A percentile compares a stretch with the other conserved stretches of the same genome.
phyloP scores from a whole-genome alignment of 2,329 filamentous ascomycete species.

The Aspergillus sp. region DNA sequence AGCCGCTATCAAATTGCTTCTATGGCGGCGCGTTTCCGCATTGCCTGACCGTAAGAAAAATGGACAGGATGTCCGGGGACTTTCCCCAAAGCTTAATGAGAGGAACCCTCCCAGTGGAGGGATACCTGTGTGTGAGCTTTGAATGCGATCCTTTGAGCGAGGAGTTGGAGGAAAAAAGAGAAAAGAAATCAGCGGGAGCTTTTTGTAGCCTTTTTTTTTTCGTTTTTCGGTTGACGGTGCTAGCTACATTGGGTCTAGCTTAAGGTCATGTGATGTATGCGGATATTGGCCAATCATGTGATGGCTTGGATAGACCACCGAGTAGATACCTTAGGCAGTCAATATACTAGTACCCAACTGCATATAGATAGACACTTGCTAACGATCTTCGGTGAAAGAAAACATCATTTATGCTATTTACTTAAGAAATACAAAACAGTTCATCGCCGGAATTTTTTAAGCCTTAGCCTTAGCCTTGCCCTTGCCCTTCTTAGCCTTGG shows the following conservation, averaged over 20 bases:
- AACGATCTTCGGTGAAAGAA: not conserved
- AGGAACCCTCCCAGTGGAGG: slow-evolving; percentile 37
- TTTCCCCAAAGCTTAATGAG: slow-evolving; percentile 91
- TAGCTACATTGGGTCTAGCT: slow-evolving; percentile 13
- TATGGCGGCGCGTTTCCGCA: slow-evolving; percentile 99
- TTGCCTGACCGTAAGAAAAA: slow-evolving; percentile 46
- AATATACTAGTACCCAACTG: too few species aligned
- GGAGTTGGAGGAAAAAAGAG: slow-evolving; percentile 63
- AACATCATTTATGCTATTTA: slow-evolving; percentile 10
- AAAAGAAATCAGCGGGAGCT: slow-evolving; percentile 22
- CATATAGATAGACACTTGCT: not conserved
- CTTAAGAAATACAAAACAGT: slow-evolving; percentile 8
- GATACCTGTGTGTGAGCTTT: slow-evolving; percentile 94
- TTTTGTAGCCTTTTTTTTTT: slow-evolving; percentile 18
- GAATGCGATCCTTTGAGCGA: slow-evolving; percentile 99
- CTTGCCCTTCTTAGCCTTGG: slow-evolving; percentile 33
- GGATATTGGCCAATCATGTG: not conserved
- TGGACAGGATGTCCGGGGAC: slow-evolving; percentile 88
- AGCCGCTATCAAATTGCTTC: slow-evolving; percentile 86
- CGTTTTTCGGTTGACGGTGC: slow-evolving; percentile 17
- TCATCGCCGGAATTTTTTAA: slow-evolving; percentile 2
- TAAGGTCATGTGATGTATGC: not conserved
- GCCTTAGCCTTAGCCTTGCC: slow-evolving; percentile 33
- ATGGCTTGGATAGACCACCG: not conserved
- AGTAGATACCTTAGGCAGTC: too few species aligned